Percentiles rank a stretch among this genome's conserved stretches.
Evolutionary conservation across 139 green algal genomes (phyloP).

Genomic region (Eudorina sp.): DNA sequence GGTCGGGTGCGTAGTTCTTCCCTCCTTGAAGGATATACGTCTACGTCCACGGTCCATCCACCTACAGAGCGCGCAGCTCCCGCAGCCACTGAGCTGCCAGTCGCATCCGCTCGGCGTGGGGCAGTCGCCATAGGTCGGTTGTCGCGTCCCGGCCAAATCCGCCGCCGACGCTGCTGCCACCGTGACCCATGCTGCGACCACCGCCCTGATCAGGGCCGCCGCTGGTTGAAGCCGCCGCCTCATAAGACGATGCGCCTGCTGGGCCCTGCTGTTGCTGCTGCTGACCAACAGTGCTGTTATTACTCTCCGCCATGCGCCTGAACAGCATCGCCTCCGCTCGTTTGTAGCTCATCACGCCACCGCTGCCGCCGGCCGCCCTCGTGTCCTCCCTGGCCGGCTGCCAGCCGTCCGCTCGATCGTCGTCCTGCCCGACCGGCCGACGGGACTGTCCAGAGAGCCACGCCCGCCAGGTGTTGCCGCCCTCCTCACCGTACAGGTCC

Average conservation of each 20-base stretch:
- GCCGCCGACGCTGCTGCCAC: too few relatives aligned
- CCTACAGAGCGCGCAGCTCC: background rate
- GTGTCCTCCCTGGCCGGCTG: background rate
- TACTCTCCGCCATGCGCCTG: background rate
- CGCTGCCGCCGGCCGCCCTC: too few relatives aligned
- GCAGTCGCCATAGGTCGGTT: constrained; percentile 20
- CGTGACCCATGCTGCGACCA: too few relatives aligned
- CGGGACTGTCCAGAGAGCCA: background rate
- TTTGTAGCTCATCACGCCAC: constrained; percentile 28
- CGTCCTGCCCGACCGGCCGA: background rate
- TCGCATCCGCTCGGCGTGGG: background rate
- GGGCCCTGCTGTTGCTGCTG: too few relatives aligned
- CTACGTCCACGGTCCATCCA: too few relatives aligned
- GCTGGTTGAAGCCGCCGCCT: too few relatives aligned
- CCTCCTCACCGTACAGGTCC: background rate
- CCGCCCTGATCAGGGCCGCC: too few relatives aligned
- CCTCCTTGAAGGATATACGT: too few relatives aligned
- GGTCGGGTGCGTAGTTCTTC: too few relatives aligned
- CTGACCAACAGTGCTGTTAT: too few relatives aligned
- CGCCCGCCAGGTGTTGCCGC: background rate
- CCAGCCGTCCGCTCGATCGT: background rate
- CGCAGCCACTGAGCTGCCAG: background rate
- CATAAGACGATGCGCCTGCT: too few relatives aligned
- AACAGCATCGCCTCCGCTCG: background rate
- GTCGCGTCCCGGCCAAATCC: too few relatives aligned